These are phyloP conservation scores for Populus hybrid DNA, from an alignment of 441 rosid genomes.

Conservation along the genomic window DNA sequence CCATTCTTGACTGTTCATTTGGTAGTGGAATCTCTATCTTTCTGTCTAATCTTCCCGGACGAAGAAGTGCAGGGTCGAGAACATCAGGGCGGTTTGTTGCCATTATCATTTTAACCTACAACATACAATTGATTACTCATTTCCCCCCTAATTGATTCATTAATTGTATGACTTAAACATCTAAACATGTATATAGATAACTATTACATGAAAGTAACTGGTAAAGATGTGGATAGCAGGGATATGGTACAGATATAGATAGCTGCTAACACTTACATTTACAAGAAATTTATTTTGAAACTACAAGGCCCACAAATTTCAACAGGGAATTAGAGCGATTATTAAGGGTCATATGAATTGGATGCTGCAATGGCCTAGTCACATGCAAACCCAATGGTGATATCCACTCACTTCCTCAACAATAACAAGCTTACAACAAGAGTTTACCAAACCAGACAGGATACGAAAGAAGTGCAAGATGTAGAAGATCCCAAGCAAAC, in stretches of 20 bases:
- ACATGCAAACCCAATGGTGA: not conserved
- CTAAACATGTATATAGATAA: not conserved
- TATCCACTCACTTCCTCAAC: not conserved
- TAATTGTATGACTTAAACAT: not conserved
- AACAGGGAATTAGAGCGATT: not conserved
- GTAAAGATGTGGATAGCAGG: not conserved
- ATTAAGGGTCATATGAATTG: not conserved
- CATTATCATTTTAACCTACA: constrained; percentile 86
- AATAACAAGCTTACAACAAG: not conserved
- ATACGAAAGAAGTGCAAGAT: not conserved
- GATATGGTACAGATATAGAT: not conserved
- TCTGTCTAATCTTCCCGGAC: constrained; percentile 80
- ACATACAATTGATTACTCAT: not conserved
- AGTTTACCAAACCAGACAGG: not conserved
- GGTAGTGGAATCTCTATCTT: constrained; percentile 92
- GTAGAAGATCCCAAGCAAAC: not conserved
- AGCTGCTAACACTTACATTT: not conserved
- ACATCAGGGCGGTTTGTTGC: constrained; percentile 92
- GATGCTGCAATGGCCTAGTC: not conserved
- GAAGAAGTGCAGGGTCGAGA: constrained; percentile 83
- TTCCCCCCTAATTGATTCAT: not conserved
- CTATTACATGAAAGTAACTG: not conserved
- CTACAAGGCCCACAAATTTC: not conserved
- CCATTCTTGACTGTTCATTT: constrained; percentile 96
- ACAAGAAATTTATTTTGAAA: not conserved